Evolutionary conservation across 2,329 filamentous ascomycete genomes (phyloP), one percentile per base, ranked within the genome.

Genomic region (Penicillium aurantiogriseum): DNA sequence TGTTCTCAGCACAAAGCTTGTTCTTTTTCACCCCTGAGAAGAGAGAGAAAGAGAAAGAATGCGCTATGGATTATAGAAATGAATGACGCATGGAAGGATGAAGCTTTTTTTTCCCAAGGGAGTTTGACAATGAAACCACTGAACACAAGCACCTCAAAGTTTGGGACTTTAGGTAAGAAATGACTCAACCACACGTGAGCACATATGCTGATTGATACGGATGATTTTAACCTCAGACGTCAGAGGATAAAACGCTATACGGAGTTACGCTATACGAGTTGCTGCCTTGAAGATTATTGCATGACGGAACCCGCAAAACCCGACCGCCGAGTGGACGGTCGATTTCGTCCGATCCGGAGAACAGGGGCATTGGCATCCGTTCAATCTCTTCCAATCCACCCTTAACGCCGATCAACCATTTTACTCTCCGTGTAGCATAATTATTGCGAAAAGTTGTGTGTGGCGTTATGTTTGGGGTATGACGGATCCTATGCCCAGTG

Each of bases 261-360:
- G 17, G 17, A 17, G 21, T 29, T 36, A 43, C 25, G 42, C 17
- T 25, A 43, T n/a, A 49, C 43, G 17, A 29, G 35, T 38, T 39
- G 47, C 36, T 35, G 49, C 39, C 49, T 52, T 40, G 47, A 59
- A 60, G 53, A 31, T 40, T 25, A 36, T 36, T 52, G 59, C 63
- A 61, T 61, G 56, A 56, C 65, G 65, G 66, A 59, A 48, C 6
- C 44, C 50, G 29, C 35, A 51, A 63, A 61, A 39, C 57, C 67
- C 67, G 67, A 61, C 60, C 58, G 25, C 62, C 62, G 59, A 54
- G 54, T 51, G 29, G 39, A 43, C 54, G 54, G 54, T 53, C 49
- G 42, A 57, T 25, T 53, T 57, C 54, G 54, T 57, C 54, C 54
- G 54, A 53, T 36, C 29, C 49, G 54, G 54, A 29, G 25, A 48